Base-by-base conservation (phyloP, 352 stramenopile genomes). In the Globisporangium solare region DNA sequence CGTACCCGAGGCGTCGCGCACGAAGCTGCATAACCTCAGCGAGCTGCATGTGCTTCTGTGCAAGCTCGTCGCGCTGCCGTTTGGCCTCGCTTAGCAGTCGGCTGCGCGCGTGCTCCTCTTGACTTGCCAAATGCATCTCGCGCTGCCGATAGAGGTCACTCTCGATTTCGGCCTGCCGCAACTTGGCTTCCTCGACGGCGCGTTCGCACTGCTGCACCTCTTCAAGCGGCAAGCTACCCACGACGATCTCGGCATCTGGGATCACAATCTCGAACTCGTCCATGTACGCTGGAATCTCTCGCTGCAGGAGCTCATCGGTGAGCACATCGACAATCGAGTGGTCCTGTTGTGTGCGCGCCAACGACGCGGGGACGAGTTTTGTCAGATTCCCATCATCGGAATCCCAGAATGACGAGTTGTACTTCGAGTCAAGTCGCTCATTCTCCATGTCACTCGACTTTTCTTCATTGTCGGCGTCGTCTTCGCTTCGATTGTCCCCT, bases 231-330 rank as follows among this genome's bases (percentile, higher is more conserved):
- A 93, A 69, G 1, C 62, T 58, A 5, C 76, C 79, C 1, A 91
- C 66, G 2, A 93, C 62, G 8, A 91, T 65, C 55, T 88, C 79
- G 1, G 71, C 62, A 15, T 87, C 70, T 0, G 83, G 79, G 17
- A 92, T 79, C 12, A 80, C 62, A 10, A 88, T 66, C 49, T 90
- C 83, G 45, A 92, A 90, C 32, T 76, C 67, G 6, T 86, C 74
- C 15, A 90, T 62, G 51, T 92, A 92, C 56, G 67, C 63, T 27
- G 73, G 77, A 8, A 85, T 72, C 46, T 67, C 56, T 18, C 66
- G 66, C 41, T 79, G 66, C 17, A 68, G 61, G 5, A 83, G 47
- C 47, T 86, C 65, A 8, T 62, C 60, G 0, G 75, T 58, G 4
- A 88, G 64, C 48, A 82, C 60, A 20, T 88, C 73, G 32, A 88